phyloP scores from a whole-genome alignment of 2,329 filamentous ascomycete genomes.

The Ceratocystis colombiana region DNA sequence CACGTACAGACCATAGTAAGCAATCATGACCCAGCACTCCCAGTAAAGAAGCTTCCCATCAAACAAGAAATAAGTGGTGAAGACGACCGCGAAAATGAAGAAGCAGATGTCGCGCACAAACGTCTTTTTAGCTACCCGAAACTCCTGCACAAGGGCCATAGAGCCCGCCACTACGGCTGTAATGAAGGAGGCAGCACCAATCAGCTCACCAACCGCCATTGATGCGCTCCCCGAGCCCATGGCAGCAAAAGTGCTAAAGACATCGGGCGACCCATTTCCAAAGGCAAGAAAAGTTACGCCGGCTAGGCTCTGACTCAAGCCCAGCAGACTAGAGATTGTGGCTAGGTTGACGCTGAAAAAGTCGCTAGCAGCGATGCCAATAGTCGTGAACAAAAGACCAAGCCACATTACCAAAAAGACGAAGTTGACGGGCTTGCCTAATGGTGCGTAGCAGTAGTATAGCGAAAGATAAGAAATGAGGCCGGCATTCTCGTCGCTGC shows the following conservation, averaged over 20 bases:
- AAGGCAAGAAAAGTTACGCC: slow-evolving; percentile 95
- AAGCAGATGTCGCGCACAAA: slow-evolving; percentile 88
- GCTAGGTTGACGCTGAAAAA: slow-evolving; percentile 97
- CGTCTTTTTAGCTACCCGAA: slow-evolving; percentile 77
- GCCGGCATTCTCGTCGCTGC: slow-evolving; percentile 79
- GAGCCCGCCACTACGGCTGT: slow-evolving; percentile 91
- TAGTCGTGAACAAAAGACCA: slow-evolving; percentile 83
- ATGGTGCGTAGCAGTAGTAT: slow-evolving; percentile 73
- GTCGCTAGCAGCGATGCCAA: slow-evolving; percentile 94
- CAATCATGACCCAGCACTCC: slow-evolving; percentile 87
- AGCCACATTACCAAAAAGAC: slow-evolving; percentile 70
- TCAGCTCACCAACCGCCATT: slow-evolving; percentile 86
- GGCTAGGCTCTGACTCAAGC: slow-evolving; percentile 90
- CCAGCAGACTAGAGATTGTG: slow-evolving; percentile 78
- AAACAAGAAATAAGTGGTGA: slow-evolving; percentile 76
- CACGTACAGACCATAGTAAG: slow-evolving; percentile 84
- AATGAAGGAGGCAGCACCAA: slow-evolving; percentile 92
- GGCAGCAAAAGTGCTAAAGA: slow-evolving; percentile 96
- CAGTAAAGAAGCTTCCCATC: slow-evolving; percentile 76
- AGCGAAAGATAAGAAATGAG: slow-evolving; percentile 78
- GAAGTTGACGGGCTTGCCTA: slow-evolving; percentile 68
- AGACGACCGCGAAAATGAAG: slow-evolving; percentile 76
- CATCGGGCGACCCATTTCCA: slow-evolving; percentile 94
- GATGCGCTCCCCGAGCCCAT: slow-evolving; percentile 97
- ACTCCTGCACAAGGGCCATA: slow-evolving; percentile 94